Base-by-base conservation (phyloP, 768 basidiomycete species). In the Rhodocollybia butyracea region DNA sequence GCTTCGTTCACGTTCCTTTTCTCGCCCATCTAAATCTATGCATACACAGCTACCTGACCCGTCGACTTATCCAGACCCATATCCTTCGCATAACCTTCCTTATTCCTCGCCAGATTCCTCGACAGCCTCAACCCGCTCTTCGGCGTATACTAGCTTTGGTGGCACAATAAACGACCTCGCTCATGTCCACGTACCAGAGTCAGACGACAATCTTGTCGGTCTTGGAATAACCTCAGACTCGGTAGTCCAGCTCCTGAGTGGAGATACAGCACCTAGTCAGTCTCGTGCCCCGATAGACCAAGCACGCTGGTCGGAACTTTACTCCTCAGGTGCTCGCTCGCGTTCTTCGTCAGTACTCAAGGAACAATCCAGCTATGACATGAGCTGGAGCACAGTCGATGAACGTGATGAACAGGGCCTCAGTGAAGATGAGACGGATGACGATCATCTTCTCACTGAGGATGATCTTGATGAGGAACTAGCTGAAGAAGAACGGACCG, bases 91-190 rank as follows among this genome's bases (percentile, higher is more conserved):
- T 29, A 50, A 8, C 10, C 22, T 24, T 34, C 22, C 51, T 3
- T 54, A 43, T 52, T 89, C 88, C 2, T 87, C 87, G 3, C 80
- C 81, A 39, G 82, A 82, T 42, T 88, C 91, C 0, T 86, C 87
- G 24, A 83, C 85, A 30, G 76, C 79, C 1, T 89, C 88, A 4
- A 82, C 86, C 6, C 80, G 89, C 47, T 90, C 89, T 7, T 88
- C 88, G 3, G 88, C 89, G 4, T 90, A 90, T 65, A 87, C 88
- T 22, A 86, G 79, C 68, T 82, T 83, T 19, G 86, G 85, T 53
- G 86, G 85, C 68, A 77, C 80, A 19, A 66, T 81, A 41, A 73
- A 78, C 24, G 89, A 91, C 69, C 84, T 78, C 52, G 76, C 78
- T 21, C 81, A 85, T 66, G 78, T 89, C 41, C 86, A 82, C 55